Conservation (phyloP, 805 yeast genomes). For the Cyberlindnera misumaiensis region DNA sequence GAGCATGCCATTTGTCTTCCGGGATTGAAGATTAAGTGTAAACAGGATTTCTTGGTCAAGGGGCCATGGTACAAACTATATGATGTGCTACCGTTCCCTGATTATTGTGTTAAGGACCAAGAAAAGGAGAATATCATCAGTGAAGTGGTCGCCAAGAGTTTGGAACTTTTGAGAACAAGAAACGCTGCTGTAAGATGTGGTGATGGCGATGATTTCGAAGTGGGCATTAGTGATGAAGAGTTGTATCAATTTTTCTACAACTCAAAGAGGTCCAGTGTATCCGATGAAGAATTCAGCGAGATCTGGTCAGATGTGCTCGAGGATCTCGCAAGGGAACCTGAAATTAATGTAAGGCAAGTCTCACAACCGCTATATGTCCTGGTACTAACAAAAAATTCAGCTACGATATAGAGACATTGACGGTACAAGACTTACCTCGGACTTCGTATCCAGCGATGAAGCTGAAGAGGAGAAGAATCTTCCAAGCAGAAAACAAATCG, state of each 20-base stretch:
- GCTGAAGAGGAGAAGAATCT: conserved; percentile 32
- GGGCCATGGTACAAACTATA: conserved; percentile 49
- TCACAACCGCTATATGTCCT: conserved; percentile 1
- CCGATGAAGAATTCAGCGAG: conserved; percentile 62
- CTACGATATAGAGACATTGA: conserved; percentile 26
- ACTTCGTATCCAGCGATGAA: conserved; percentile 32
- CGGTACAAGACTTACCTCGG: conserved; percentile 35
- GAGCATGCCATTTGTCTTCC: conserved; percentile 70
- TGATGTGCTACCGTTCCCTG: conserved; percentile 55
- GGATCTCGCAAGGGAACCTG: conserved; percentile 60
- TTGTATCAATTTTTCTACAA: conserved; percentile 44
- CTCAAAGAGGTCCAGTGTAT: conserved; percentile 25
- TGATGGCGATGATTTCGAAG: conserved; percentile 37
- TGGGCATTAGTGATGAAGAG: conserved; percentile 45
- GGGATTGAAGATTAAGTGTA: conserved; percentile 56
- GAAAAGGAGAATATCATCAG: conserved; percentile 60
- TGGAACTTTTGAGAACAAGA: conserved; percentile 57
- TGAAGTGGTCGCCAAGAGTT: conserved; percentile 58
- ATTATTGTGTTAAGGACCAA: conserved; percentile 68
- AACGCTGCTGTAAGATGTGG: conserved; percentile 64
- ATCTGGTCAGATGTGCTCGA: conserved; percentile 62
- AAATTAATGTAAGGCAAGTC: conserved; percentile 76
- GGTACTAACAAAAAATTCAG: conserved; percentile 21
- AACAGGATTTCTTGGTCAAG: conserved; percentile 50
- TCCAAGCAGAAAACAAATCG: conserved; percentile 25